Conservation (phyloP, 768 basidiomycete species). For the Kwoniella heveanensis region DNA sequence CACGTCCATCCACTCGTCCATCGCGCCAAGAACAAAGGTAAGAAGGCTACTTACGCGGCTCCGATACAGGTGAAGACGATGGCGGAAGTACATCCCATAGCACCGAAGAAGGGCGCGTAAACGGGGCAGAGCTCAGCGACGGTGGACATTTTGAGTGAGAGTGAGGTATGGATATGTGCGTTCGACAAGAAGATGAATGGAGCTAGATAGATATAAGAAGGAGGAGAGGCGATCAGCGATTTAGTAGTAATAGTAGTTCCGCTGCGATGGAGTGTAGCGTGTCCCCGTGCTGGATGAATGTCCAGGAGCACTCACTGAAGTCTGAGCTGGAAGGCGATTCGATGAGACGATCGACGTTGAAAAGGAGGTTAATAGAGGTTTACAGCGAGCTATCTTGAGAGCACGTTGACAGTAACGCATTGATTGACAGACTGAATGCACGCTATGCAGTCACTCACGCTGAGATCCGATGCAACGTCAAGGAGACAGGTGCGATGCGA, state of each 20-base stretch:
- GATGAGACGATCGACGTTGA: neutral
- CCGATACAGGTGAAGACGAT: slow-evolving; percentile 92
- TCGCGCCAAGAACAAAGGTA: slow-evolving; percentile 24
- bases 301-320: neutral
- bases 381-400: neutral
- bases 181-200: neutral
- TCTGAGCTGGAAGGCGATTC: neutral
- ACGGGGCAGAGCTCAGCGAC: slow-evolving; percentile 61
- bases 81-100: slow-evolving; percentile 94
- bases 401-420: neutral
- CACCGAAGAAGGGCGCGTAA: slow-evolving; percentile 97
- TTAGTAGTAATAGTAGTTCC: too few relatives aligned
- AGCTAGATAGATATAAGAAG: neutral
- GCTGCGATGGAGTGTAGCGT: neutral
- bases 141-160: slow-evolving; percentile 47
- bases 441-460: neutral
- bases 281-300: neutral
- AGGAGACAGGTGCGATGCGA: neutral
- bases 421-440: neutral
- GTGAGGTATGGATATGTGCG: neutral
- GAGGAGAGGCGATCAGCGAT: neutral
- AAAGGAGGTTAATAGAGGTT: neutral
- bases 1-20: too few relatives aligned
- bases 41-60: slow-evolving; percentile 46
- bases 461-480: slow-evolving; percentile 3